Base-by-base conservation (phyloP, 2,329 filamentous ascomycete genomes). In the Metarhizium guizhouense region DNA sequence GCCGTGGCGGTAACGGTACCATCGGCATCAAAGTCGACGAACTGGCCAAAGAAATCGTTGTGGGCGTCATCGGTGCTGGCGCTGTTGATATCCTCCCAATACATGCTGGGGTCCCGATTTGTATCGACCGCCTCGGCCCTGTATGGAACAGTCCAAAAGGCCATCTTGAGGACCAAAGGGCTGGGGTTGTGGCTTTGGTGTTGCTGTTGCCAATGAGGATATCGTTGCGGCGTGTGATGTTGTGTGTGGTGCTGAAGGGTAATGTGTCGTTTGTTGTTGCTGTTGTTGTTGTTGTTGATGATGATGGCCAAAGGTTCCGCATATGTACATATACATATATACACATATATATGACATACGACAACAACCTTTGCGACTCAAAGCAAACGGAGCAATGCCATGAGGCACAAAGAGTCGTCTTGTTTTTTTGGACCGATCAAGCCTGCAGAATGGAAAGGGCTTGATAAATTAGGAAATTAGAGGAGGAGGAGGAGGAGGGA, bases 11-110 rank as follows among this genome's bases (percentile, higher is more conserved):
- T 29, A 36, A 63, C 56, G 25, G 57, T 54, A n/a, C 61, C 61
- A 51, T 64, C 64, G 55, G 57, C 63, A 40, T 70, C 70, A 55
- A 72, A 68, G 65, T 72, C 64, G 59, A 72, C 62, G 56, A 70
- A 72, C 60, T 72, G 67, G 18, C 67, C 65, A 55, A 72, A 71
- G 52, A 72, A 63, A 59, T 72, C 70, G 60, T 59, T 64, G 32
- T 64, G 59, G 47, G 61, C 61, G 51, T 69, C 66, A 36, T 63
- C 66, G 25, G 61, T 60, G 16, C 61, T 61, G 51, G 61, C 60
- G 38, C 64, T 64, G 45, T 72, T 68, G 34, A 64, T 49, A 49
- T 70, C 68, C 54, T 66, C 66, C 67, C 68, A 71, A 60, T 63
- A 69, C 61, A 70, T 68, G 60, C 61, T 62, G n/a, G 65, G 59